Evolutionary conservation across 2,329 filamentous ascomycete species (phyloP), one percentile per base, ranked within the genome.

Genomic region (Akanthomyces uredinophilus): DNA sequence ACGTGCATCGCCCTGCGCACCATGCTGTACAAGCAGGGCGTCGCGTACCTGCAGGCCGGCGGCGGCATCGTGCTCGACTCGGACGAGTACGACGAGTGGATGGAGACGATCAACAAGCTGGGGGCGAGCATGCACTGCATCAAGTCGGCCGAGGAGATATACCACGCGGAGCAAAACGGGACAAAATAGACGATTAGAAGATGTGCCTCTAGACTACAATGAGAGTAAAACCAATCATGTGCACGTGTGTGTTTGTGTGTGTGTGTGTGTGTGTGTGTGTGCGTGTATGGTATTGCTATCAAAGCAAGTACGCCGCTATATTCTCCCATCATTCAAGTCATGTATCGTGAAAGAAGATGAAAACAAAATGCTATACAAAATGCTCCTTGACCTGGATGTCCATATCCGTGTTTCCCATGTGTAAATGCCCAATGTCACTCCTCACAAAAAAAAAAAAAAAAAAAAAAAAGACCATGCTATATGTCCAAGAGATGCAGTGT

Each of bases 11-110:
- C 86, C 16, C 82, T 97, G 71, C 83, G 95, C 50, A 99, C 95
- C 6, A 99, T 99, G 95, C 77, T 97, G 70, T 84, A 94, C 65
- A 97, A 96, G 79, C 90, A 96, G 64, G 91, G 91, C 1, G 83
- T 95, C 62, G 94, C 92, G 3, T 98, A 97, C 78, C 81, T 99
- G 65, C 95, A 99, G 71, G 85, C 86, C n/a, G 85, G 90, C 16
- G 93, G 93, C 41, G 93, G 93, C 35, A 96, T 97, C 70, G 93
- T 96, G 49, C 96, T 94, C 71, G 95, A 98, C 75, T 96, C 91
- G 46, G 93, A 96, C 72, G 89, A 83, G 68, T 89, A 97, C 66
- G 95, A 98, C 76, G 97, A 93, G 81, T 85, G 94, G 76, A 92
- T 98, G 83, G 97, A 96, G 66, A 91, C 87, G 58, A 87, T 95